phyloP scores from a whole-genome alignment of 495 filamentous ascomycete genomes.

The Penicillium dipodomyicola region DNA sequence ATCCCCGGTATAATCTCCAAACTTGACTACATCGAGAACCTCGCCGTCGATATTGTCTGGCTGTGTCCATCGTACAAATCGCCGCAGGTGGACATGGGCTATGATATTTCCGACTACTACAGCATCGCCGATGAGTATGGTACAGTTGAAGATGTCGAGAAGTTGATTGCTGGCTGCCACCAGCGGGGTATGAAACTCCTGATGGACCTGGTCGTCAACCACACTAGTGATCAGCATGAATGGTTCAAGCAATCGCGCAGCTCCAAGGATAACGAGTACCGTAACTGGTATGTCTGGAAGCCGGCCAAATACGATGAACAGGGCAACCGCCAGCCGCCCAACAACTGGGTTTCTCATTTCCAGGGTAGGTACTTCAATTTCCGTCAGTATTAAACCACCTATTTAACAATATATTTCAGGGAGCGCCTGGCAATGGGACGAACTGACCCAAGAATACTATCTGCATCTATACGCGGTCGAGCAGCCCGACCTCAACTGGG shows the following conservation, averaged over 20 bases:
- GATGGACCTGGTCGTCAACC: slow-evolving; percentile 75
- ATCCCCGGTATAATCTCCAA: slow-evolving; percentile 64
- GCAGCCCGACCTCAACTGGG: slow-evolving; percentile 77
- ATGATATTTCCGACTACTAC: slow-evolving; percentile 68
- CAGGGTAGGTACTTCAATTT: slow-evolving; percentile 38
- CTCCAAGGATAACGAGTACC: slow-evolving; percentile 56
- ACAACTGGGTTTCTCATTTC: slow-evolving; percentile 65
- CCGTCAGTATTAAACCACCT: background rate
- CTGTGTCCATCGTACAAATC: slow-evolving; percentile 65
- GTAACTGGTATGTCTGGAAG: slow-evolving; percentile 76
- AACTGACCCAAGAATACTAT: slow-evolving; percentile 64
- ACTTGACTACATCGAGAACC: slow-evolving; percentile 60
- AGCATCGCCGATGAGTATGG: slow-evolving; percentile 60
- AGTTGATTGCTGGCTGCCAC: slow-evolving; percentile 54
- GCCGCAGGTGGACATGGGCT: slow-evolving; percentile 62
- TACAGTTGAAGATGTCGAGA: slow-evolving; percentile 64
- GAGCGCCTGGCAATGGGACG: slow-evolving; percentile 65
- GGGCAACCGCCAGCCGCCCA: slow-evolving; percentile 63
- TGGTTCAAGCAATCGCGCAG: slow-evolving; percentile 71
- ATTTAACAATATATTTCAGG: slow-evolving; percentile 27
- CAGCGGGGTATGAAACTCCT: slow-evolving; percentile 65
- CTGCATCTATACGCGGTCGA: slow-evolving; percentile 63
- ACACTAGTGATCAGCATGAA: slow-evolving; percentile 72
- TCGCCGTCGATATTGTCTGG: slow-evolving; percentile 68
- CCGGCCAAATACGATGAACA: slow-evolving; percentile 54